These are phyloP conservation scores for Oenanthe javanica DNA, from an alignment of 140 eudicot genomes.

Conservation along the genomic window DNA sequence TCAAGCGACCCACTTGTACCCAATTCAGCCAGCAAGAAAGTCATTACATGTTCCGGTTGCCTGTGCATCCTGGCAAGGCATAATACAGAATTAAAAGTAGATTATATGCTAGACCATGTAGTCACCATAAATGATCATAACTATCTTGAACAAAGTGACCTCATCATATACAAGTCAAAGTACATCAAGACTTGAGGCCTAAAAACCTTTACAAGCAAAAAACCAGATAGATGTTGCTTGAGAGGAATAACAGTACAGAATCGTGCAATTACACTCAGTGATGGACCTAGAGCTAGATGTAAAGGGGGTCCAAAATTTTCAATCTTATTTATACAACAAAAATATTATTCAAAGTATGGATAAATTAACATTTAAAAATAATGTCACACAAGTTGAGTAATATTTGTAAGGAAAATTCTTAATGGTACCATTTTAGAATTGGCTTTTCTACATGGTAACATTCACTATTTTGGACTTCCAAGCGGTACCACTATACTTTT, in stretches of 20 bases:
- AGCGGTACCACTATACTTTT: too few relatives aligned
- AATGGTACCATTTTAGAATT: too few relatives aligned
- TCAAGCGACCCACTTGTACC: slow-evolving; percentile 95
- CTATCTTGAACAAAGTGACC: background rate
- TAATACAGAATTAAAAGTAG: background rate
- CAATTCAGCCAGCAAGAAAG: slow-evolving; percentile 77
- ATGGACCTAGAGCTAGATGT: too few relatives aligned
- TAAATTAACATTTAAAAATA: too few relatives aligned
- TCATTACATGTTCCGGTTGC: slow-evolving; percentile 91
- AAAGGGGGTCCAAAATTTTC: too few relatives aligned
- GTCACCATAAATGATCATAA: background rate
- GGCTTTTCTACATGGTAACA: too few relatives aligned
- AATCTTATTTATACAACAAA: too few relatives aligned
- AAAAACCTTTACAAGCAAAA: background rate
- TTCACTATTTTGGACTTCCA: too few relatives aligned
- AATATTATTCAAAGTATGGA: too few relatives aligned
- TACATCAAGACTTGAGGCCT: background rate
- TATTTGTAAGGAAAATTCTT: too few relatives aligned
- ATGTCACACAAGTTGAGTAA: too few relatives aligned
- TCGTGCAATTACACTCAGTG: background rate
- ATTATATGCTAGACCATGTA: background rate
- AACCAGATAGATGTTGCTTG: background rate
- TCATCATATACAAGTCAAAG: background rate
- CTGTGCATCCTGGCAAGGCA: slow-evolving; percentile 65
- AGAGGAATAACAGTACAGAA: background rate